phyloP scores from a whole-genome alignment of 306 rosid species.

The Vigna unguiculata region DNA sequence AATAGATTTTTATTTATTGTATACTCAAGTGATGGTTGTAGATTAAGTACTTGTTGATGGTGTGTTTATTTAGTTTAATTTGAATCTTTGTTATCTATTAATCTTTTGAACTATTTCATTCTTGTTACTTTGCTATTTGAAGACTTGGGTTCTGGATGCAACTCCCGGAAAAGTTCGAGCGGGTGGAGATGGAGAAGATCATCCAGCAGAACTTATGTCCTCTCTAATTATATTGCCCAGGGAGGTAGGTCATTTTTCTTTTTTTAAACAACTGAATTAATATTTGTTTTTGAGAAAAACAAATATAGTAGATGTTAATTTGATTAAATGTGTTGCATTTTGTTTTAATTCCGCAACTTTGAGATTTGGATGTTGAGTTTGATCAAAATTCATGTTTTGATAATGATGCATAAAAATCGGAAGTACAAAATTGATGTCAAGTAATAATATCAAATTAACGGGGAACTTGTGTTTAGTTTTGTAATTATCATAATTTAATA shows the following conservation, averaged over 20 bases:
- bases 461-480: too few relatives aligned
- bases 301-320: slow-evolving; percentile 31
- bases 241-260: slow-evolving; percentile 60
- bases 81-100: too few relatives aligned
- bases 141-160: slow-evolving; percentile 97
- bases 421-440: too few relatives aligned
- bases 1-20: too few relatives aligned
- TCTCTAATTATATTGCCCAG: slow-evolving; percentile 70
- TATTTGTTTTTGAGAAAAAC: slow-evolving; percentile 30
- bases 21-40: too few relatives aligned
- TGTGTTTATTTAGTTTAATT: too few relatives aligned
- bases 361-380: slow-evolving; percentile 12
- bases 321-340: neutral
- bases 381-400: slow-evolving; percentile 28
- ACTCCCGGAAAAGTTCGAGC: slow-evolving; percentile 91
- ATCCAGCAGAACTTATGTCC: slow-evolving; percentile 88
- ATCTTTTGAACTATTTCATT: slow-evolving; percentile 39
- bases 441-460: too few relatives aligned
- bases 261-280: too few relatives aligned
- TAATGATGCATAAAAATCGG: too few relatives aligned
- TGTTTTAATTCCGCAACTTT: neutral
- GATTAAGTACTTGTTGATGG: too few relatives aligned
- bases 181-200: slow-evolving; percentile 96
- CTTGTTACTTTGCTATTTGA: slow-evolving; percentile 36
- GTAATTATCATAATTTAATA: too few relatives aligned